Evolutionary conservation across 257 asterid genomes (phyloP).

Genomic region (Solanum dulcamara): DNA sequence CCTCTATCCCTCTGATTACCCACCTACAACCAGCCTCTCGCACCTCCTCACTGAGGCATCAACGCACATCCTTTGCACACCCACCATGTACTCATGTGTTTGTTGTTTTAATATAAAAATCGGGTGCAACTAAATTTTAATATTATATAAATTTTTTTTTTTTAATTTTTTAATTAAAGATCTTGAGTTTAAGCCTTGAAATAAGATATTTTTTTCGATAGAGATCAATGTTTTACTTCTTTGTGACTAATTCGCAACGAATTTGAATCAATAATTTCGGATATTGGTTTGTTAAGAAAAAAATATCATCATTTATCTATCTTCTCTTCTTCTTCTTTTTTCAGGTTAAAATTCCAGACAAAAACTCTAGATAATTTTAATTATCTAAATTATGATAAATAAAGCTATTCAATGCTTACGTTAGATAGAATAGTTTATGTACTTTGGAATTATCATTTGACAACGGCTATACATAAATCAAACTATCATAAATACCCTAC

Average conservation of each 20-base stretch:
- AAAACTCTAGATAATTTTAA: neutral
- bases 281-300: neutral
- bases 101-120: neutral
- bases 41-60: too few relatives aligned
- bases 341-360: neutral
- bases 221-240: neutral
- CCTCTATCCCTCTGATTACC: too few relatives aligned
- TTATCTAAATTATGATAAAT: neutral
- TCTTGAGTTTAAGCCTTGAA: too few relatives aligned
- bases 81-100: neutral
- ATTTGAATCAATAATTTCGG: neutral
- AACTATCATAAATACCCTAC: neutral
- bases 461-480: neutral
- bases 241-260: neutral
- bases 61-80: too few relatives aligned
- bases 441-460: neutral
- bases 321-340: too few relatives aligned
- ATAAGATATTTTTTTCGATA: too few relatives aligned
- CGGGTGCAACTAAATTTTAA: neutral
- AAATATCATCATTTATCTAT: neutral
- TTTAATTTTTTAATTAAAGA: neutral
- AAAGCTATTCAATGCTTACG: neutral
- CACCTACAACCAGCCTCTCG: too few relatives aligned
- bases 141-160: neutral
- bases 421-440: neutral